phyloP scores from a whole-genome alignment of 164 flowering plant genomes.

The Macadamia tetraphylla region DNA sequence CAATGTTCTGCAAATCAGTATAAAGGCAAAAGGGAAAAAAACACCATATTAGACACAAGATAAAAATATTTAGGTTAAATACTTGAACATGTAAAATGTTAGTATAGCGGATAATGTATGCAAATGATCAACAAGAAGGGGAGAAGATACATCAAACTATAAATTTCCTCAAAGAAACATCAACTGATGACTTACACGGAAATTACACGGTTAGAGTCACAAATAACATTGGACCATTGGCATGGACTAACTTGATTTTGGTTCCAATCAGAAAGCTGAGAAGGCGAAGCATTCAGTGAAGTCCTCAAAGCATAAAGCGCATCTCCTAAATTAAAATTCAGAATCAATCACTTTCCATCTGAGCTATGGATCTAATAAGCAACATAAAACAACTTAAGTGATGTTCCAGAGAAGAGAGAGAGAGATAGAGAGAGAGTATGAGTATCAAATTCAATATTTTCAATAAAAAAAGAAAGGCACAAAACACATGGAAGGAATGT shows the following conservation, averaged over 20 bases:
- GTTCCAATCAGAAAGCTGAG: constrained; percentile 77
- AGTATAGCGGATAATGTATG: background rate
- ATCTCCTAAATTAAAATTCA: constrained; percentile 47
- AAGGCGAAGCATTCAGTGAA: constrained; percentile 47
- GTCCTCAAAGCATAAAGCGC: constrained; percentile 54
- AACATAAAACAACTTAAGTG: too few species aligned
- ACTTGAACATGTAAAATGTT: background rate
- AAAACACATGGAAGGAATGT: too few species aligned
- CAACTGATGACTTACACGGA: constrained; percentile 44
- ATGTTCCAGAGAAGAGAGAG: too few species aligned
- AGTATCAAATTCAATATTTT: too few species aligned
- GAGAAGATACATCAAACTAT: background rate
- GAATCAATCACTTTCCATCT: constrained; percentile 3
- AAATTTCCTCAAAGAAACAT: background rate
- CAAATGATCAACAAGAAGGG: background rate
- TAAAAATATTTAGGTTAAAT: background rate
- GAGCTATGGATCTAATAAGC: background rate
- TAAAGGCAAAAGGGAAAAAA: background rate
- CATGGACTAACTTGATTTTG: constrained; percentile 74
- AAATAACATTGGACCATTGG: constrained; percentile 72
- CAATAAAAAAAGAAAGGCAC: too few species aligned
- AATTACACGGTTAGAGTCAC: constrained; percentile 32
- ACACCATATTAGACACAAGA: background rate
- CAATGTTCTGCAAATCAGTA: constrained; percentile 51
- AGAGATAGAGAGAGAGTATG: too few species aligned